Conservation (phyloP, 495 filamentous ascomycete species). For the Polyplosphaeria fusca region DNA sequence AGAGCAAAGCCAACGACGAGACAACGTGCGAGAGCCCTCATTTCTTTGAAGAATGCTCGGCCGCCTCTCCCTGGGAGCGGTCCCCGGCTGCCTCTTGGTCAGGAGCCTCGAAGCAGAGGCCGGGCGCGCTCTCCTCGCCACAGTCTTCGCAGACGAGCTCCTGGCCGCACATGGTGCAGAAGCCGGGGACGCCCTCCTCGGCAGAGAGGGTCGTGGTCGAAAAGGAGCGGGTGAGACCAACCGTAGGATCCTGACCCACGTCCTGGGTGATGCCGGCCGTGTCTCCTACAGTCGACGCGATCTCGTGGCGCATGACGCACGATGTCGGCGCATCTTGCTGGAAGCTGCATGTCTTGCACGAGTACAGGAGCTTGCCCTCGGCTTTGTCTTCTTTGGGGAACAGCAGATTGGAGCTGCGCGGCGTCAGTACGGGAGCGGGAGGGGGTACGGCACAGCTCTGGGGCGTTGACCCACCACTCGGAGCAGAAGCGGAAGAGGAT, state of each 20-base stretch:
- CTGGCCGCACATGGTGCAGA: conserved; percentile 55
- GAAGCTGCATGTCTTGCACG: conserved; percentile 88
- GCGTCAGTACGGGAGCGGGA: conserved; percentile 15
- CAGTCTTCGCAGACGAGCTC: conserved; percentile 52
- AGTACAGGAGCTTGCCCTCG: conserved; percentile 64
- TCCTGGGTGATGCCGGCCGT: conserved; percentile 97
- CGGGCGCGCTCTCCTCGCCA: conserved; percentile 38
- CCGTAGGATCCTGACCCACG: conserved; percentile 94
- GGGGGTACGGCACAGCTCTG: background rate
- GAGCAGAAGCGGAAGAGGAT: conserved; percentile 95
- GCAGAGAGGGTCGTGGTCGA: conserved; percentile 37
- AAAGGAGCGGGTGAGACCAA: conserved; percentile 59
- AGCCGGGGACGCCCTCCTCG: conserved; percentile 32
- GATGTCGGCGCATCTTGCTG: conserved; percentile 77
- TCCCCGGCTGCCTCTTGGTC: conserved; percentile 28
- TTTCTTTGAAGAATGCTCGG: conserved; percentile 28
- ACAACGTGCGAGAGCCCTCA: conserved; percentile 31
- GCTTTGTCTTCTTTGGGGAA: conserved; percentile 87
- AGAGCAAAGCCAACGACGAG: conserved; percentile 28
- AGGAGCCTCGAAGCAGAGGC: conserved; percentile 34
- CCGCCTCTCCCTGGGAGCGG: conserved; percentile 12
- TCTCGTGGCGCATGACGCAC: conserved; percentile 88
- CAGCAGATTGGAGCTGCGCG: conserved; percentile 81
- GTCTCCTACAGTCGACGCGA: conserved; percentile 84
- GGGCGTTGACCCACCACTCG: conserved; percentile 64